phyloP scores from a whole-genome alignment of 2,329 filamentous ascomycete genomes.

The Mycocentrospora acerina region DNA sequence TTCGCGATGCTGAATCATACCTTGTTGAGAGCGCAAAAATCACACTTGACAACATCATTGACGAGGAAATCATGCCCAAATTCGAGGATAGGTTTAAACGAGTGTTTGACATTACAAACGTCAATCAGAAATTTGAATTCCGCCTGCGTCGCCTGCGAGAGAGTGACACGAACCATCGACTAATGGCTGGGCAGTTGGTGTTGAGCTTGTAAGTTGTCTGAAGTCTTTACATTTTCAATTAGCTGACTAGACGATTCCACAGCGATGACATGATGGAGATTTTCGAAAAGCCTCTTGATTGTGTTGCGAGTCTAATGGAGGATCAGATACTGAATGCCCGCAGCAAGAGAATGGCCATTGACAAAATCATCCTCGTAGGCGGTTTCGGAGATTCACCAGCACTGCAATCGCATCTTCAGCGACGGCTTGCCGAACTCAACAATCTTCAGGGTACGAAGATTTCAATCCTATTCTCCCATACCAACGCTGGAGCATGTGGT shows the following conservation, averaged over 20 bases:
- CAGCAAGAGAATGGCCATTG: neutral
- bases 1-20: conserved; percentile 4
- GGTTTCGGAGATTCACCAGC: conserved; percentile 15
- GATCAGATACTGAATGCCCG: conserved; percentile 6
- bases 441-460: neutral
- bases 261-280: conserved; percentile 7
- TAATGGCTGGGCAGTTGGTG: conserved; percentile 1
- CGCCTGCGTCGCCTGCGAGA: conserved; percentile 4
- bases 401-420: conserved; percentile 3
- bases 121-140: neutral
- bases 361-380: conserved; percentile 13
- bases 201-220: conserved; percentile 8
- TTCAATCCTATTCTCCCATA: neutral
- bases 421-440: neutral
- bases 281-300: conserved; percentile 7
- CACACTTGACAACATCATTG: conserved; percentile 8
- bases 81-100: conserved; percentile 13
- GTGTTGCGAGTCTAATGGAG: conserved; percentile 7
- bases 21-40: conserved; percentile 1
- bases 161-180: conserved; percentile 1
- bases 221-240: neutral
- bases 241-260: neutral
- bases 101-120: conserved; percentile 3
- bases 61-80: conserved; percentile 8
- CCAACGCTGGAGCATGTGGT: conserved; percentile 9